These are phyloP conservation scores for Aspergillus pseudoglaucus DNA, from an alignment of 2,329 filamentous ascomycete genomes.

Conservation along the genomic window DNA sequence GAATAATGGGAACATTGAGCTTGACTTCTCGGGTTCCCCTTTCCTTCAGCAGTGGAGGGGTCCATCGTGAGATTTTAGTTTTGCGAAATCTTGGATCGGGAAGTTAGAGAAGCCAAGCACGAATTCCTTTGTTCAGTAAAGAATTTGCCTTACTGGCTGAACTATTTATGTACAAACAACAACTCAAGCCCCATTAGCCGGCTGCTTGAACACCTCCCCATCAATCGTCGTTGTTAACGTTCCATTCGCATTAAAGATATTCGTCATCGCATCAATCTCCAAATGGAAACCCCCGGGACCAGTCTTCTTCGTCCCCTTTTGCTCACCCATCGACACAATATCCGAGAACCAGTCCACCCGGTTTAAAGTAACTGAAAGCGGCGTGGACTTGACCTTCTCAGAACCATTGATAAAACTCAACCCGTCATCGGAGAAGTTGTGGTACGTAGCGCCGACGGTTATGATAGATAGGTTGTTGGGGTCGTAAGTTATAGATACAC, in stretches of 20 bases:
- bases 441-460: constrained; percentile 31
- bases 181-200: constrained; percentile 24
- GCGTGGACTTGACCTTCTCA: constrained; percentile 27
- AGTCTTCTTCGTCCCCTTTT: constrained; percentile 33
- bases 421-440: constrained; percentile 33
- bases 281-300: constrained; percentile 35
- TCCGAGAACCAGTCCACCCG: constrained; percentile 36
- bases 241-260: constrained; percentile 39
- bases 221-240: constrained; percentile 34
- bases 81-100: too few relatives aligned
- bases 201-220: constrained; percentile 33
- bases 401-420: constrained; percentile 25
- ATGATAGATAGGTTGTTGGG: constrained; percentile 6
- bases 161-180: background rate
- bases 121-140: background rate
- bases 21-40: too few relatives aligned
- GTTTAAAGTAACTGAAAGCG: constrained; percentile 17
- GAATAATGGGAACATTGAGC: too few relatives aligned
- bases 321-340: constrained; percentile 26
- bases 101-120: too few relatives aligned
- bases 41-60: too few relatives aligned
- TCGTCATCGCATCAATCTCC: constrained; percentile 32
- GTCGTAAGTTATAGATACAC: constrained; percentile 2
- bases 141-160: too few relatives aligned
- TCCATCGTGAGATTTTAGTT: too few relatives aligned